Conservation (phyloP, 306 rosid genomes). For the Gastrolobium bilobum region DNA sequence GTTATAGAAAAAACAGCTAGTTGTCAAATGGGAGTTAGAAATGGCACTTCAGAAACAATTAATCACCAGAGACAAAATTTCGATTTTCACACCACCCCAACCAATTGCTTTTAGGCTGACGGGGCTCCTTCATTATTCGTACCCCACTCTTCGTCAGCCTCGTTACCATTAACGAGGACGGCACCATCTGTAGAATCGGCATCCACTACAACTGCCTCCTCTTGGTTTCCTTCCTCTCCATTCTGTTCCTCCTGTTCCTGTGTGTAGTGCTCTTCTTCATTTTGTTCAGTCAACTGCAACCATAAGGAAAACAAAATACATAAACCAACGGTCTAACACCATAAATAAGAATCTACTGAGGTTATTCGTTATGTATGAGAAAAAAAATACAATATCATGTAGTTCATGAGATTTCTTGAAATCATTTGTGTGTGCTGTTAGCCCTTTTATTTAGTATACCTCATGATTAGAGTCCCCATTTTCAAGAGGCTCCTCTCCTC, state of each 20-base stretch:
- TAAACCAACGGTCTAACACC: slow-evolving; percentile 37
- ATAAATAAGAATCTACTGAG: slow-evolving; percentile 29
- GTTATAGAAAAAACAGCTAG: slow-evolving; percentile 58
- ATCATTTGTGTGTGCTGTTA: slow-evolving; percentile 19
- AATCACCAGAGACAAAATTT: slow-evolving; percentile 99
- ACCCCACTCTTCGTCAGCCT: slow-evolving; percentile 99
- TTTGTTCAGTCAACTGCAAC: slow-evolving; percentile 56
- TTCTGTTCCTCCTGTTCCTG: slow-evolving; percentile 58
- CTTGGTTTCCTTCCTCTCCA: slow-evolving; percentile 93
- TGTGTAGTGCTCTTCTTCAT: slow-evolving; percentile 57
- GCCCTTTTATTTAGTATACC: slow-evolving; percentile 58
- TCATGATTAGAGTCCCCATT: slow-evolving; percentile 83
- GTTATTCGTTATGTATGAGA: slow-evolving; percentile 6
- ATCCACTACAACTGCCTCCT: slow-evolving; percentile 96
- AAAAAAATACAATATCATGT: slow-evolving; percentile 5
- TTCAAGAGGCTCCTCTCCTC: slow-evolving; percentile 77
- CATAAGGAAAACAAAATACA: slow-evolving; percentile 29
- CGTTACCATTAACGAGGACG: slow-evolving; percentile 88
- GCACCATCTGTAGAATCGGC: slow-evolving; percentile 97
- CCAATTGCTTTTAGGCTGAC: slow-evolving; percentile 98
- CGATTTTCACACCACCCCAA: slow-evolving; percentile 94
- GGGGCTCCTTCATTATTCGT: slow-evolving; percentile 97
- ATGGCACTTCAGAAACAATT: slow-evolving; percentile 90
- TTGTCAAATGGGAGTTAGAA: slow-evolving; percentile 73
- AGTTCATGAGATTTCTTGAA: slow-evolving; percentile 35